phyloP scores from a whole-genome alignment of 1,284 basidiomycete genomes.

The Schizophyllum commune region DNA sequence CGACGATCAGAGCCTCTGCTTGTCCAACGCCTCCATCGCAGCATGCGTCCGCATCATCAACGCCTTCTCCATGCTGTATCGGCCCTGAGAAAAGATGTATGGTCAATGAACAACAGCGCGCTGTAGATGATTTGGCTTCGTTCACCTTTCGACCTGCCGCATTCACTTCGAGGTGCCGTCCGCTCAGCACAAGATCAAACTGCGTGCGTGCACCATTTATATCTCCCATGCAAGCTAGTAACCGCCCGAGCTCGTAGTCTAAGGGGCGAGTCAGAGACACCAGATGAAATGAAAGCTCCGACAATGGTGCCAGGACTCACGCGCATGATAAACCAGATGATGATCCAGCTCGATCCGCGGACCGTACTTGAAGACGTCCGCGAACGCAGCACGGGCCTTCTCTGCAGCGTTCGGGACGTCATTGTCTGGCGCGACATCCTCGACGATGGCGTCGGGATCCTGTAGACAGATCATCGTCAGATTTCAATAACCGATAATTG shows the following conservation, averaged over 20 bases:
- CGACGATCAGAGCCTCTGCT: too few species aligned
- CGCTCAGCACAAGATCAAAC: slow-evolving; percentile 62
- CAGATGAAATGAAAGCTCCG: not conserved
- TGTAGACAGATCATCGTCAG: slow-evolving; percentile 12
- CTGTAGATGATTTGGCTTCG: too few species aligned
- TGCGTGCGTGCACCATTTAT: slow-evolving; percentile 49
- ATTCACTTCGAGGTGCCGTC: slow-evolving; percentile 54
- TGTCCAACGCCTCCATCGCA: too few species aligned
- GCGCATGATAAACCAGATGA: slow-evolving; percentile 71
- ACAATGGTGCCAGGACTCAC: slow-evolving; percentile 33
- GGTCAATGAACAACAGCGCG: too few species aligned
- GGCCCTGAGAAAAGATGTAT: too few species aligned
- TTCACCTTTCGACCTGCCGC: slow-evolving; percentile 35
- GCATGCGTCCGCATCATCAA: not conserved
- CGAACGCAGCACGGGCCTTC: slow-evolving; percentile 54
- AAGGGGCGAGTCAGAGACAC: not conserved
- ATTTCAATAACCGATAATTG: not conserved
- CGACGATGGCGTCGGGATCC: slow-evolving; percentile 36
- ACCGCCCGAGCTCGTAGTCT: slow-evolving; percentile 77
- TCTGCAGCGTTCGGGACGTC: slow-evolving; percentile 43
- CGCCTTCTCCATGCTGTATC: too few species aligned
- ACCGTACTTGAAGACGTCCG: slow-evolving; percentile 64
- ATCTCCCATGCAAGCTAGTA: slow-evolving; percentile 58
- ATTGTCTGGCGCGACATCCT: slow-evolving; percentile 31
- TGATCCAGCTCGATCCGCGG: slow-evolving; percentile 75